Evolutionary conservation across 1,284 basidiomycete genomes (phyloP).

Genomic region (Kwoniella shivajii): DNA sequence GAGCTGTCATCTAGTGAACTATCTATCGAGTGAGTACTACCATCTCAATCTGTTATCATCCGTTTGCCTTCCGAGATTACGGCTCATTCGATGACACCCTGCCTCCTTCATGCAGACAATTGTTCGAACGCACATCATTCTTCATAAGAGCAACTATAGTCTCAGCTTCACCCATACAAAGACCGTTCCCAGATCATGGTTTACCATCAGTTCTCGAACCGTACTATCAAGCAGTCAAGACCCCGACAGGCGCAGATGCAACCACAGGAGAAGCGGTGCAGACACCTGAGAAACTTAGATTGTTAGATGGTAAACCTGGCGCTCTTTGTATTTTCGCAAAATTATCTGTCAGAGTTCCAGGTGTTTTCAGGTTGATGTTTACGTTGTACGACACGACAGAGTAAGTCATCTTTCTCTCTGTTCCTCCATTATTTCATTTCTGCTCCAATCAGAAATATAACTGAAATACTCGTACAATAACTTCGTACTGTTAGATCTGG

Average conservation of each 20-base stretch:
- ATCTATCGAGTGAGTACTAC: constrained; percentile 22
- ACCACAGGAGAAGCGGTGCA: constrained; percentile 54
- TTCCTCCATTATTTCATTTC: neutral
- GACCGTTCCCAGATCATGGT: constrained; percentile 12
- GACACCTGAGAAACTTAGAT: constrained; percentile 50
- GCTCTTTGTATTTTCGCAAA: constrained; percentile 54
- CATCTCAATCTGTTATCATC: neutral
- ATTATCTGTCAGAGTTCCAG: constrained; percentile 52
- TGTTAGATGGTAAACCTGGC: constrained; percentile 43
- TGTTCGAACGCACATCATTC: constrained; percentile 41
- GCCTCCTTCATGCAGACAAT: constrained; percentile 20
- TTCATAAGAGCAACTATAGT: constrained; percentile 46
- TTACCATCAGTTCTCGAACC: constrained; percentile 8
- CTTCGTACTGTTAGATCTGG: constrained; percentile 37
- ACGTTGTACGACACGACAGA: constrained; percentile 49
- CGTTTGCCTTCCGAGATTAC: neutral
- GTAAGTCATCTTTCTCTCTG: constrained; percentile 33
- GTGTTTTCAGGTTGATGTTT: constrained; percentile 51
- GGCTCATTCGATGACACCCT: neutral
- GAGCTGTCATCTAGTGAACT: constrained; percentile 34
- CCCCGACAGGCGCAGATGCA: constrained; percentile 49
- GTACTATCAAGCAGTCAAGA: constrained; percentile 44
- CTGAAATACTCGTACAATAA: neutral
- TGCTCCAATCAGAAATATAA: neutral
- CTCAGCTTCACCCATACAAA: constrained; percentile 3